Base-by-base conservation (phyloP, 805 yeast genomes). In the Kodamaea jinghongensis region DNA sequence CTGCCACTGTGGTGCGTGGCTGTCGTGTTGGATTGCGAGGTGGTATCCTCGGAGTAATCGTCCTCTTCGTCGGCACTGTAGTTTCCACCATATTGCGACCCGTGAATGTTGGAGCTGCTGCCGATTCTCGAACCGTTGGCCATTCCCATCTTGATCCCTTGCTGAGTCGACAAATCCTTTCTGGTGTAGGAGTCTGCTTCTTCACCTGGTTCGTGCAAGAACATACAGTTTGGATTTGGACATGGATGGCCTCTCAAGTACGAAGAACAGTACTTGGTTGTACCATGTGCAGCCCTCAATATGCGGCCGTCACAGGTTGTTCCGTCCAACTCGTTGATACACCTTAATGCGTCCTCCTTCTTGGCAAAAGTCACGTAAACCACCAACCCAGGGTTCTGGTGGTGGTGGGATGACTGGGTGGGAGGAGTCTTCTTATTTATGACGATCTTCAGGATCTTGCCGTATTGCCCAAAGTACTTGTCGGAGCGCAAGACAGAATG, bases 211-310 rank as follows among this genome's bases (percentile, higher is more conserved):
- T 93, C 99, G 61, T 93, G 99, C 54, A 93, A 73, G 56, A 93
- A 93, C 99, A 93, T 93, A 74, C 99, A 93, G 57, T 89, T 88
- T 46, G 98, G 98, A 64, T 93, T 93, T 44, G 96, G 99, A 67
- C 99, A 93, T 7, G 93, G 83, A 60, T 87, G 95, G 27, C 96
- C 97, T 51, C 97, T 76, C 48, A 93, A 69, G 58, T 93, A 93
- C 3, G 96, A 84, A n/a, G 96, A 87, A 62, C 99, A 93, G 68
- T 93, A 93, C 63, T 93, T 93, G 9, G 99, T 93, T 4, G 99
- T 93, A 58, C 99, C 99, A 61, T 90, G 95, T 0, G 98, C 97
- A 11, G 99, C 99, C 45, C 91, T 75, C 47, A 93, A 73, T 25
- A 84, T 73, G 54, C 89, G 79, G 2, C 98, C 97, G 58, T 93